Conservation (phyloP, 148 eudicot species). For the Heliamphora exappendiculata region DNA sequence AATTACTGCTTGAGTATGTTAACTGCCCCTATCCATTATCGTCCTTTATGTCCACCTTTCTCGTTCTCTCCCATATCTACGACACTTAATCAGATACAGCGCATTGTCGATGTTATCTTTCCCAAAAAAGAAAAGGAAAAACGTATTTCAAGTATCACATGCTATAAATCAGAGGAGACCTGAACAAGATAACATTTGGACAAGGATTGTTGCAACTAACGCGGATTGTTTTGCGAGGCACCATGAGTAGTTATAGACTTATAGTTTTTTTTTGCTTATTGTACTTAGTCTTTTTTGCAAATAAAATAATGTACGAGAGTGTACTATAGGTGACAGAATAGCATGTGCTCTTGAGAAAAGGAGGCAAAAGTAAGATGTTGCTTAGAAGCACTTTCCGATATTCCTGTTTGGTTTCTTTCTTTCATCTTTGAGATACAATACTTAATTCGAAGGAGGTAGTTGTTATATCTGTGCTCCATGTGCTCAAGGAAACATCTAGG, state of each 20-base stretch:
- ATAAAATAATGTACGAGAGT: neutral
- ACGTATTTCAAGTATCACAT: neutral
- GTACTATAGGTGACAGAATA: neutral
- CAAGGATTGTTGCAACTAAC: neutral
- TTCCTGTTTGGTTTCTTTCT: neutral
- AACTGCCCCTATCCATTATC: neutral
- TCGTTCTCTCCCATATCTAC: neutral
- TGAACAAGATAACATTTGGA: neutral
- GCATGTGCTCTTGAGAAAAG: neutral
- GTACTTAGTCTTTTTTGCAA: neutral
- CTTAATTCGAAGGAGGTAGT: neutral
- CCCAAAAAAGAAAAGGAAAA: neutral
- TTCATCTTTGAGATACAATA: neutral
- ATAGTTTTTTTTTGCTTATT: neutral
- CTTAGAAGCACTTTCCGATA: neutral
- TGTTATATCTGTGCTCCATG: neutral
- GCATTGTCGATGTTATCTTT: neutral
- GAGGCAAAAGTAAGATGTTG: neutral
- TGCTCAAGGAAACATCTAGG: neutral
- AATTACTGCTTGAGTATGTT: neutral
- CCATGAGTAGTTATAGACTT: neutral
- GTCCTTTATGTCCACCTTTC: neutral
- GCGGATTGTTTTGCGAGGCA: neutral
- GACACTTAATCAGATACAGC: neutral
- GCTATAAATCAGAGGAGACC: neutral